Evolutionary conservation across 2,329 filamentous ascomycete species (phyloP).

Genomic region (Diaporthe humulicola): DNA sequence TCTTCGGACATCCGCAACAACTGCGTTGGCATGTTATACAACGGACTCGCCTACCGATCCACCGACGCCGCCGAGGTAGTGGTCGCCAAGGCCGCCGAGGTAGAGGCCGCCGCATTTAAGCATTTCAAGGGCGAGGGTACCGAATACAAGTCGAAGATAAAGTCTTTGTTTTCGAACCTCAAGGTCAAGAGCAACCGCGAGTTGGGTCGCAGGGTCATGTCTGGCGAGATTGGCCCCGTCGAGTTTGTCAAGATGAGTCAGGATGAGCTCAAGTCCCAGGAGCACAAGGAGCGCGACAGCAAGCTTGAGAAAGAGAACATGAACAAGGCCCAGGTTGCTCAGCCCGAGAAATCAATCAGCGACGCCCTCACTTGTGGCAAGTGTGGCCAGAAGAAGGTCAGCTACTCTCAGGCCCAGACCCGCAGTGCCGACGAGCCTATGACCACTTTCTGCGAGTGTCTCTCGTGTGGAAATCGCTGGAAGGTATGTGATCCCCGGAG

Average conservation of each 20-base stretch:
- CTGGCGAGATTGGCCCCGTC: slow-evolving; percentile 77
- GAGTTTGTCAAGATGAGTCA: slow-evolving; percentile 88
- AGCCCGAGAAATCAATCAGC: slow-evolving; percentile 91
- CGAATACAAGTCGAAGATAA: slow-evolving; percentile 89
- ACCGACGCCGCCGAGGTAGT: slow-evolving; percentile 79
- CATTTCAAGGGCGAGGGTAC: slow-evolving; percentile 77
- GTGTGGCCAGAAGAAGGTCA: slow-evolving; percentile 94
- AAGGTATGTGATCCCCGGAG: slow-evolving; percentile 65
- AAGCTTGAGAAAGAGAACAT: slow-evolving; percentile 92
- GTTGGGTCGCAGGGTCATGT: slow-evolving; percentile 81
- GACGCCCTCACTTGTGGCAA: slow-evolving; percentile 90
- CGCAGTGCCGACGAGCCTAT: slow-evolving; percentile 94
- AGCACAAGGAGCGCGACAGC: slow-evolving; percentile 81
- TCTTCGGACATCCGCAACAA: slow-evolving; percentile 81
- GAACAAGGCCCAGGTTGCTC: slow-evolving; percentile 95
- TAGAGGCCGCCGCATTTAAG: slow-evolving; percentile 83
- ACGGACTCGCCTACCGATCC: slow-evolving; percentile 82
- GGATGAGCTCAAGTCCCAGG: slow-evolving; percentile 90
- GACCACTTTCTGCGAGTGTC: slow-evolving; percentile 82
- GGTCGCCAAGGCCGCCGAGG: slow-evolving; percentile 81
- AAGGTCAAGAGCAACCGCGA: slow-evolving; percentile 90
- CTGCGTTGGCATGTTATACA: slow-evolving; percentile 93
- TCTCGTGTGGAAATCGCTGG: slow-evolving; percentile 78
- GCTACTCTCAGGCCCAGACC: slow-evolving; percentile 96
- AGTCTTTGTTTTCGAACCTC: slow-evolving; percentile 93